Evolutionary conservation across 2,329 filamentous ascomycete genomes (phyloP).

Genomic region (Paraphoma sp.): DNA sequence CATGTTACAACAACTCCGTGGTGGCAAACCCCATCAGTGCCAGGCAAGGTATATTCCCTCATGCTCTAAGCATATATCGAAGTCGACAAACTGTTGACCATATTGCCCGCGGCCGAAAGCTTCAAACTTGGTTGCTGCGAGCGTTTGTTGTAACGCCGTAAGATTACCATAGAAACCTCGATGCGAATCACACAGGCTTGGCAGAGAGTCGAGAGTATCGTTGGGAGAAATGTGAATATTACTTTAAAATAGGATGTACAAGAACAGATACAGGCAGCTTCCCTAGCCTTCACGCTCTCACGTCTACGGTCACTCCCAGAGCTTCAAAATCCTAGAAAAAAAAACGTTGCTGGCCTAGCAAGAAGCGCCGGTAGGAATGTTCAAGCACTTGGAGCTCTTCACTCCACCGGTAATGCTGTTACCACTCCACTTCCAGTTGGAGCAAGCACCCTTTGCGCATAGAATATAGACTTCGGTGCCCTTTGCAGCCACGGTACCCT

Average conservation of each 20-base stretch:
- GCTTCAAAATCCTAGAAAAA: neutral
- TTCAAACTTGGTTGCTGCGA: too few relatives aligned
- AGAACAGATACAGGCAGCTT: neutral
- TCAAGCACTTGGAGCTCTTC: conserved; percentile 40
- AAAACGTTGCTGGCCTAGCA: conserved; percentile 30
- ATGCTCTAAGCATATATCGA: too few relatives aligned
- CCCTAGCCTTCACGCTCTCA: neutral
- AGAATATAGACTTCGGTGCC: conserved; percentile 59
- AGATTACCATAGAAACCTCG: neutral
- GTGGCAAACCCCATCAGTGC: too few relatives aligned
- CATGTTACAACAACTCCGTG: too few relatives aligned
- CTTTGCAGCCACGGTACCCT: conserved; percentile 43
- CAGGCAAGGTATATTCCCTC: too few relatives aligned
- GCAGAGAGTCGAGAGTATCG: neutral
- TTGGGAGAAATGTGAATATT: neutral
- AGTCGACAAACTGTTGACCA: too few relatives aligned
- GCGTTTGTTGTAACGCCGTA: too few relatives aligned
- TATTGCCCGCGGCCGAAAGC: too few relatives aligned
- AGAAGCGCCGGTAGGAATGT: conserved; percentile 46
- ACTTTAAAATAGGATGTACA: conserved; percentile 5
- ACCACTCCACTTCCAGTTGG: conserved; percentile 62
- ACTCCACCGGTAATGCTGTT: conserved; percentile 50
- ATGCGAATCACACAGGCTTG: neutral
- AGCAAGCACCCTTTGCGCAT: conserved; percentile 61
- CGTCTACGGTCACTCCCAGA: neutral